Base-by-base conservation (phyloP, 495 filamentous ascomycete genomes). In the Penicillium cosmopolitanum region DNA sequence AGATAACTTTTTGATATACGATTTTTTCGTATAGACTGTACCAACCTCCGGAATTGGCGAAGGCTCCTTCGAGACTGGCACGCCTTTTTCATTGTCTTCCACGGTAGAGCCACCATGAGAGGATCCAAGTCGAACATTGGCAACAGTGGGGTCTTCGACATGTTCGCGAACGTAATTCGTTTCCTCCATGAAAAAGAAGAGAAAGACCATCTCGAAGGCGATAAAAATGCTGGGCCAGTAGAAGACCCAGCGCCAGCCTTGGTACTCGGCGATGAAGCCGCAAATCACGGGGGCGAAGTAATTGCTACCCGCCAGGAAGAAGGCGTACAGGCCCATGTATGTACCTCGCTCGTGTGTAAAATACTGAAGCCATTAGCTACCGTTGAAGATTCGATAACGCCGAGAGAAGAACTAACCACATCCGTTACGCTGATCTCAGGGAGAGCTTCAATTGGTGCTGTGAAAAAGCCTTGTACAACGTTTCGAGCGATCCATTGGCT, bases 121-220 rank as follows among this genome's bases (percentile, higher is more conserved):
- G 2, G 63, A 48, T 0, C 47, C 58, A 0, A 64, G 5, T 4
- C 56, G 51, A 5, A 62, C 53, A 36, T 57, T 63, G 18, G 65
- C 44, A 8, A 56, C 34, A 5, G 50, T 64, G 15, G 59, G 18
- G 16, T 47, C 50, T 36, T 55, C 53, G 18, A 57, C 44, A 1
- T 58, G 46, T 6, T 68, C 56, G 12, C 81, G 82, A 48, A 79
- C 74, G 61, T 83, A 89, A 66, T 86, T 88, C 2, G 86, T 89
- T 67, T 90, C 87, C 70, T 89, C 87, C 81, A 87, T 84, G 70
- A 87, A 85, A 71, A 88, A 85, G 73, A 87, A 87, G 0, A 87
- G 75, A 59, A 88, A 85, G 5, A 85, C 66, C 50, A 83, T 80
- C 1, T 74, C 78, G 21, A 77, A 74, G 1, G 66, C 87, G 53